Base-by-base conservation (phyloP, 768 basidiomycete genomes). In the Agrocybe chaxingu region DNA sequence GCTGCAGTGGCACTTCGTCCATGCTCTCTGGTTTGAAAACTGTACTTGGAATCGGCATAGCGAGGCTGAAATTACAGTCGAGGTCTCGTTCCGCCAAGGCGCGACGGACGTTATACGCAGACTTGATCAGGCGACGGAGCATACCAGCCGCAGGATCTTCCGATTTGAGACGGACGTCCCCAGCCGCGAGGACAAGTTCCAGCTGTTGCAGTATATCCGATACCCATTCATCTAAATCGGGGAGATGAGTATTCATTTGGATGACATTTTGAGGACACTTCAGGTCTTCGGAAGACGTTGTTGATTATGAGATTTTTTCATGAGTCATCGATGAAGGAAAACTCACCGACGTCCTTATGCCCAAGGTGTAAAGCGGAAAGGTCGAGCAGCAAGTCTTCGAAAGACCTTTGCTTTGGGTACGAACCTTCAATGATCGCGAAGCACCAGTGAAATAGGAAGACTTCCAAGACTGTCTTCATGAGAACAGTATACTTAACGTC, bases 51-150 rank as follows among this genome's bases (percentile, higher is more conserved):
- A 24, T 5, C 24, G 50, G 46, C 11, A 40, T 46, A 8, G 50
- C 36, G 29, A 45, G 19, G 11, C 58, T 54, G 7, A 62, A 34
- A 12, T 52, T 50, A 3, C 61, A 57, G 13, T 52, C 57, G 31
- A 62, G 38, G 38, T 62, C 61, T 10, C 51, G 51, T 36, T 62
- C 61, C 8, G 61, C 61, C 16, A 62, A 53, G 10, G 57, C 57
- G 6, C 49, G 48, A 18, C 61, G 53, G 30, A 62, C 13, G 8
- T 56, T 42, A 33, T 60, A 60, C 7, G 61, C 53, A 5, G 46
- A 13, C 11, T 56, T 58, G 8, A 41, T 48, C 31, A 7, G 39
- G 37, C n/a, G 47, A 13, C 18, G 36, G 38, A 18, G 7, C 33
- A 7, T 33, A 49, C 19, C 24, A 37, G 11, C 10, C 16, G 18